Conservation (phyloP, 2,329 filamentous ascomycete species). For the Myriosclerotinia scirpicola region DNA sequence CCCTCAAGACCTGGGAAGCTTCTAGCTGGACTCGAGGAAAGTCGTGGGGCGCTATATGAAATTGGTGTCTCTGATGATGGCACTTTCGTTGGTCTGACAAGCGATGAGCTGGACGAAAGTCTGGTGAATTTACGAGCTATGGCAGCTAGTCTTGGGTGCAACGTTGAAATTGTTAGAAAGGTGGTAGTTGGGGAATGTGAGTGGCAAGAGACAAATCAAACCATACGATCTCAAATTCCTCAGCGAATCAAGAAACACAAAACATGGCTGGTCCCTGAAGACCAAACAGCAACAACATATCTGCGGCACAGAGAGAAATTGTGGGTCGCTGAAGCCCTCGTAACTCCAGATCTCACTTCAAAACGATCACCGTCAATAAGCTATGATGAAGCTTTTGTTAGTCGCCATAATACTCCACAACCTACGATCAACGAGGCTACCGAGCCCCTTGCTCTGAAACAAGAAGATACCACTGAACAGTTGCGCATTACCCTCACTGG, state of each 20-base stretch:
- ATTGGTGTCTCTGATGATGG: slow-evolving; percentile 96
- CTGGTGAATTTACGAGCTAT: slow-evolving; percentile 81
- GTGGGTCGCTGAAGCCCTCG: slow-evolving; percentile 85
- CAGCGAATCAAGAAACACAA: slow-evolving; percentile 30
- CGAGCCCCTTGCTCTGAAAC: background rate
- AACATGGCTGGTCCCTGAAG: slow-evolving; percentile 7
- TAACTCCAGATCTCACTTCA: slow-evolving; percentile 68
- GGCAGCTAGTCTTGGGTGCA: slow-evolving; percentile 88
- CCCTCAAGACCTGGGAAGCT: slow-evolving; percentile 56
- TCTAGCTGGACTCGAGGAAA: slow-evolving; percentile 84
- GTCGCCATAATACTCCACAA: slow-evolving; percentile 20
- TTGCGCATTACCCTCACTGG: slow-evolving; percentile 85
- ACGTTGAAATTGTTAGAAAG: slow-evolving; percentile 76
- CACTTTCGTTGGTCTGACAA: slow-evolving; percentile 80
- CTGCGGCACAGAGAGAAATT: slow-evolving; percentile 56
- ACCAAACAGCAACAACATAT: slow-evolving; percentile 12
- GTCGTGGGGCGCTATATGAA: slow-evolving; percentile 89
- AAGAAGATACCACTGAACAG: slow-evolving; percentile 55
- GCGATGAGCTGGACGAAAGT: slow-evolving; percentile 91
- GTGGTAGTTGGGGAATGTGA: slow-evolving; percentile 85
- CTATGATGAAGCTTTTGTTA: background rate
- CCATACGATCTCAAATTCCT: slow-evolving; percentile 25
- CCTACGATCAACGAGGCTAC: background rate
- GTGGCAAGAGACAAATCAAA: slow-evolving; percentile 47
- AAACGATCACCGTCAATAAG: slow-evolving; percentile 24